phyloP scores from a whole-genome alignment of 148 eudicot species.

The Limonium bicolor region DNA sequence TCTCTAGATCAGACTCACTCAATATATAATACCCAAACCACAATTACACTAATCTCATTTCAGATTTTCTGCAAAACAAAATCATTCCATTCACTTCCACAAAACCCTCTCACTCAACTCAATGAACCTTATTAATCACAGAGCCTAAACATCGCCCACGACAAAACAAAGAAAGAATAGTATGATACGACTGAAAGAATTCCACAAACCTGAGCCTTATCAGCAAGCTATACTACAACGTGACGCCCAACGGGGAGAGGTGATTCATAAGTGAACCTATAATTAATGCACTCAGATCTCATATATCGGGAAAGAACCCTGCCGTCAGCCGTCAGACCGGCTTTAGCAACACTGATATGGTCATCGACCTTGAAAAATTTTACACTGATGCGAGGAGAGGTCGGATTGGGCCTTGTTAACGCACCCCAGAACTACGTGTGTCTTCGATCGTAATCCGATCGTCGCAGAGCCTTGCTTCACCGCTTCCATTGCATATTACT shows the following conservation, averaged over 20 bases:
- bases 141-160: neutral
- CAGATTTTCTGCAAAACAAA: neutral
- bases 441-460: conserved; percentile 73
- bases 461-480: conserved; percentile 95
- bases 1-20: too few relatives aligned
- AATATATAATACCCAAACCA: neutral
- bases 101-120: neutral
- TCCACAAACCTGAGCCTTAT: conserved; percentile 96
- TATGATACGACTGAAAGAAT: neutral
- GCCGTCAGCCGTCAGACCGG: conserved; percentile 93
- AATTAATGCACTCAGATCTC: conserved; percentile 79
- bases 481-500: conserved; percentile 96
- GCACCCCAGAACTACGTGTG: conserved; percentile 59
- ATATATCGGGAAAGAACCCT: conserved; percentile 77
- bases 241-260: conserved; percentile 81
- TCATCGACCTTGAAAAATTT: conserved; percentile 88
- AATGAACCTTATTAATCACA: too few relatives aligned
- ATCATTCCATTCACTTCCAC: neutral
- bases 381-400: conserved; percentile 81
- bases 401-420: conserved; percentile 86
- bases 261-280: conserved; percentile 57
- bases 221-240: conserved; percentile 93
- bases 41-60: neutral
- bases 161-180: neutral
- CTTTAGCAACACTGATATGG: too few relatives aligned